Evolutionary conservation across 768 basidiomycete genomes (phyloP), one percentile per base, ranked within the genome.

Genomic region (Trametes sanguinea): DNA sequence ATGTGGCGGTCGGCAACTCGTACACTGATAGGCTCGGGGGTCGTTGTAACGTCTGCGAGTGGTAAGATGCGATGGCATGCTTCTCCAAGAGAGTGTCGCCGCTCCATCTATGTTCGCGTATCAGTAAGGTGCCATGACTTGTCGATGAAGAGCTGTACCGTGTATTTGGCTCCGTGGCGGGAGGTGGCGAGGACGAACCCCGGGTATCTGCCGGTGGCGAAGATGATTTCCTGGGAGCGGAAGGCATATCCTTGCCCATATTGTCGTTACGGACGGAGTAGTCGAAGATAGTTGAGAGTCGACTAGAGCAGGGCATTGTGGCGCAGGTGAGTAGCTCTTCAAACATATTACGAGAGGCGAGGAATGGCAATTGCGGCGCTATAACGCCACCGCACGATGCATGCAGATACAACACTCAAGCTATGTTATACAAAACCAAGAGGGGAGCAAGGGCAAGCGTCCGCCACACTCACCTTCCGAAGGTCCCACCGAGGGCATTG

Each of bases 1-100:
- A 68, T 9, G 67, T 65, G 0, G 67, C 67, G 11, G 64, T 65
- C 2, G 64, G 67, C 0, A 56, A 54, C 17, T 65, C 62, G 32
- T 68, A 68, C 4, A 68, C 51, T 4, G 67, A 65, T 3, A 68
- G 50, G 13, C 54, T 59, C 2, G 48, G 51, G 4, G 57, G 57
- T 8, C n/a, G 54, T 6, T 54, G 27, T 5, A 32, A n/a, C 17
- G 51, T 43, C 22, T 47, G 42, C 6, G 50, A 51, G 2, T 37
- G 5, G 29, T 62, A 62, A 5, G 17, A 44, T 2, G 54, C 42
- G 44, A 62, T 57, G 10, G 61, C 61, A n/a, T 57, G 61, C 22
- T 39, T 44, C 7, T 62, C 61, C 1, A 62, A 44, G 9, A 57
- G 11, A 1, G 61, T 57, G 8, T 11, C 44, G 6, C n/a, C 37